Evolutionary conservation across 805 yeast species (phyloP).

Genomic region (Ogataea paradorogensis): DNA sequence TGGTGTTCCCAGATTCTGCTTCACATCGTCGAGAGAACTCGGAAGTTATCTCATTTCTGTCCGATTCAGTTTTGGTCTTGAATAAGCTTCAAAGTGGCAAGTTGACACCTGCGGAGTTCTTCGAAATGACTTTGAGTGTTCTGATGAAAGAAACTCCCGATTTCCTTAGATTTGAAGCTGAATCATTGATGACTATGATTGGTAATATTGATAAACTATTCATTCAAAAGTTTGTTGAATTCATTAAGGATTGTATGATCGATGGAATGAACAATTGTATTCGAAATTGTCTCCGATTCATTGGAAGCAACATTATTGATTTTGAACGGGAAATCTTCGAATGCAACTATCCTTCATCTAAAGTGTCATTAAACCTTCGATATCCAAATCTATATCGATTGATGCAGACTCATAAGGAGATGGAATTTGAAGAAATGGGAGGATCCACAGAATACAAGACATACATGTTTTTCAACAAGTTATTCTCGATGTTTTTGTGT

Average conservation of each 20-base stretch:
- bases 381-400: conserved; percentile 19
- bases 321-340: conserved; percentile 24
- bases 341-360: conserved; percentile 13
- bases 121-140: conserved; percentile 14
- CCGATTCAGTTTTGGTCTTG: conserved; percentile 21
- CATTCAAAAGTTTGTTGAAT: conserved; percentile 22
- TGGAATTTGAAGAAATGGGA: not conserved
- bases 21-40: conserved; percentile 12
- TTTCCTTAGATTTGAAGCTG: conserved; percentile 19
- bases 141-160: conserved; percentile 18
- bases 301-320: conserved; percentile 18
- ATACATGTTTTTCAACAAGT: conserved; percentile 18
- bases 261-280: conserved; percentile 24
- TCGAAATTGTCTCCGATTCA: conserved; percentile 14
- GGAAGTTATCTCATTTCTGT: conserved; percentile 14
- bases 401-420: conserved; percentile 14
- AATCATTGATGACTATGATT: conserved; percentile 3
- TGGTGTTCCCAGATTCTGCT: conserved; percentile 10
- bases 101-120: conserved; percentile 15
- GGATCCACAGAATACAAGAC: not conserved
- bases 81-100: conserved; percentile 12
- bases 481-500: conserved; percentile 19
- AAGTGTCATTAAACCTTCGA: conserved; percentile 17
- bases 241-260: conserved; percentile 26
- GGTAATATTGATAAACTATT: conserved; percentile 15